phyloP scores from a whole-genome alignment of 768 basidiomycete genomes.

The Lentinula raphanica region DNA sequence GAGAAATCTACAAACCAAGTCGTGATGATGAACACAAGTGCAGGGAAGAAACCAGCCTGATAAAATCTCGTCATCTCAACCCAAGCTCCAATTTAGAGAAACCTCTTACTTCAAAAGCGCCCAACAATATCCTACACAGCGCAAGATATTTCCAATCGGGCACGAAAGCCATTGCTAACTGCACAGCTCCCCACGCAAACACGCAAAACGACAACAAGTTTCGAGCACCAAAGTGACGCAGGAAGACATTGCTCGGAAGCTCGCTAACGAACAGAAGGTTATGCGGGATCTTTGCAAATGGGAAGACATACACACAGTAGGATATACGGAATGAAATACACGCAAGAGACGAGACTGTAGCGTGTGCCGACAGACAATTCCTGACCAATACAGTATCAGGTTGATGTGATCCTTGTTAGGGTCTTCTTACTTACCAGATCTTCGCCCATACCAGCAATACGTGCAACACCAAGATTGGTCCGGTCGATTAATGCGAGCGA shows the following conservation, averaged over 20 bases:
- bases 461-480: constrained; percentile 28
- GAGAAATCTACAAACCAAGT: constrained; percentile 32
- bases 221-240: constrained; percentile 9
- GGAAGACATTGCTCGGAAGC: constrained; percentile 9
- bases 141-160: constrained; percentile 8
- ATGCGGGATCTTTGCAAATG: neutral
- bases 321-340: constrained; percentile 14
- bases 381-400: neutral
- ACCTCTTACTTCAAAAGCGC: constrained; percentile 10
- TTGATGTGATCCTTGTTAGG: neutral
- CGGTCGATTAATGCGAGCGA: constrained; percentile 30
- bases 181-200: constrained; percentile 13
- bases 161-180: constrained; percentile 12
- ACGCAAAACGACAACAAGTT: constrained; percentile 11
- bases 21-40: constrained; percentile 42
- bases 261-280: constrained; percentile 4
- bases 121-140: constrained; percentile 11
- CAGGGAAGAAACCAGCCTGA: constrained; percentile 48
- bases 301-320: constrained; percentile 7
- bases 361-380: constrained; percentile 8
- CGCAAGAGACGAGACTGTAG: constrained; percentile 13
- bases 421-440: constrained; percentile 22
- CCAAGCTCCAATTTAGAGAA: neutral
- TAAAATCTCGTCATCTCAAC: neutral
- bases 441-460: constrained; percentile 31